Percentiles rank a stretch among this genome's conserved stretches.
phyloP scores from a whole-genome alignment of 805 yeast species.

The Lachancea kluyveri region DNA sequence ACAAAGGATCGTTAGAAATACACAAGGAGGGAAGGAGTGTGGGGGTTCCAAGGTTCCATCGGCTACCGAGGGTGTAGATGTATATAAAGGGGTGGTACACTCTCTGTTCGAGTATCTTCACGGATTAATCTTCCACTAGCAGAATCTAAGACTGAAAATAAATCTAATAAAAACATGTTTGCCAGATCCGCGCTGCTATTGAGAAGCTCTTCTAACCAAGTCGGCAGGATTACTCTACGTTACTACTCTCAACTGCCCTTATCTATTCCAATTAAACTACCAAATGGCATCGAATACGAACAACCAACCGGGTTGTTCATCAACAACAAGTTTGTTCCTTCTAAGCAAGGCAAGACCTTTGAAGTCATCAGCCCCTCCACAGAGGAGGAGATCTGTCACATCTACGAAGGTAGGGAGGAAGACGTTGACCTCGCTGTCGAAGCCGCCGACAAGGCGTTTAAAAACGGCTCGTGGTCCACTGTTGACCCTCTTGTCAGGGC shows the following conservation, averaged over 20 bases:
- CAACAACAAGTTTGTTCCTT: conserved; percentile 65
- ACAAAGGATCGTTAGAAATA: too few relatives aligned
- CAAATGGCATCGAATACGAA: conserved; percentile 66
- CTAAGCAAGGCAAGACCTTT: conserved; percentile 54
- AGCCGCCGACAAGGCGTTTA: conserved; percentile 77
- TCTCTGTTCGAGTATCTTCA: too few relatives aligned
- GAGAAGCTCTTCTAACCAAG: conserved; percentile 1
- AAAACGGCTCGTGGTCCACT: conserved; percentile 70
- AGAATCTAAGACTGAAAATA: background rate
- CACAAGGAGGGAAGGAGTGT: too few relatives aligned
- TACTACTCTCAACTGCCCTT: conserved; percentile 35
- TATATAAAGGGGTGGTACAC: too few relatives aligned
- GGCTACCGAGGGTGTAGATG: too few relatives aligned
- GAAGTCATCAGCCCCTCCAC: conserved; percentile 65
- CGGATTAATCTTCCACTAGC: conserved; percentile 1
- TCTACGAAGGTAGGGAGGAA: conserved; percentile 69
- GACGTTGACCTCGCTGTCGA: conserved; percentile 83
- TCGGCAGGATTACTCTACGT: conserved; percentile 15
- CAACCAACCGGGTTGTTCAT: conserved; percentile 84
- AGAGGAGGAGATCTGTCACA: conserved; percentile 60
- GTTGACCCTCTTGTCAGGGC: conserved; percentile 67
- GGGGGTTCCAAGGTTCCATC: too few relatives aligned
- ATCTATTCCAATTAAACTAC: conserved; percentile 49
- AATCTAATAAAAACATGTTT: conserved; percentile 1
- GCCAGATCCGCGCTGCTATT: background rate